These are phyloP conservation scores for Crithidia sp. DNA, from an alignment of 208 protist genomes.

Conservation along the genomic window DNA sequence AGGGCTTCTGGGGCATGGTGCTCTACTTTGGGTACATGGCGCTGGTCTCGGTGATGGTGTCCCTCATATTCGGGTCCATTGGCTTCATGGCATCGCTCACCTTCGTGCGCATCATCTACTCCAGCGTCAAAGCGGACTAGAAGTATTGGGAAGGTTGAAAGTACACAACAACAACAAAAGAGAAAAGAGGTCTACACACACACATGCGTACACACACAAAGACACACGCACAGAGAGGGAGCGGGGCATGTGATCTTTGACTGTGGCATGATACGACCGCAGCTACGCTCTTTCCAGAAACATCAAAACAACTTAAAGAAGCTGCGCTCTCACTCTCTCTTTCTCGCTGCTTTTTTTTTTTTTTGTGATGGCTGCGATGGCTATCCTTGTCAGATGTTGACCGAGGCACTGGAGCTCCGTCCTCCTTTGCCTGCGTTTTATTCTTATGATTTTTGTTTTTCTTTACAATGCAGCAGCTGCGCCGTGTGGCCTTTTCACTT, in stretches of 20 bases:
- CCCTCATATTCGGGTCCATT: slow-evolving; percentile 53
- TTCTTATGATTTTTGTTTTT: too few relatives aligned
- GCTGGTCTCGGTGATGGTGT: slow-evolving; percentile 39
- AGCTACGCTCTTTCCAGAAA: too few relatives aligned
- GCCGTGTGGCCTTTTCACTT: too few relatives aligned
- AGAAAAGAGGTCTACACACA: not conserved
- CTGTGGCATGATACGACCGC: too few relatives aligned
- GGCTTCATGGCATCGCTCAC: slow-evolving; percentile 63
- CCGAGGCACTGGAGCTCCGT: too few relatives aligned
- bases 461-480: too few relatives aligned
- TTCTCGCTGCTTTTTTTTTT: slow-evolving; percentile 1
- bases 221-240: too few relatives aligned
- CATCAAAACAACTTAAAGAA: too few relatives aligned
- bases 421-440: too few relatives aligned
- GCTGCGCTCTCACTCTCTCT: not conserved
- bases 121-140: slow-evolving; percentile 53
- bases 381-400: too few relatives aligned
- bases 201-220: too few relatives aligned
- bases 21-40: slow-evolving; percentile 77
- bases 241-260: too few relatives aligned
- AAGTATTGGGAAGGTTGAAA: not conserved
- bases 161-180: not conserved
- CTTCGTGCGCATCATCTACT: slow-evolving; percentile 65
- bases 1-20: slow-evolving; percentile 41
- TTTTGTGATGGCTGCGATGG: not conserved